These are phyloP conservation scores for Ochetophila trinervis DNA, from an alignment of 306 rosid genomes.

Conservation along the genomic window DNA sequence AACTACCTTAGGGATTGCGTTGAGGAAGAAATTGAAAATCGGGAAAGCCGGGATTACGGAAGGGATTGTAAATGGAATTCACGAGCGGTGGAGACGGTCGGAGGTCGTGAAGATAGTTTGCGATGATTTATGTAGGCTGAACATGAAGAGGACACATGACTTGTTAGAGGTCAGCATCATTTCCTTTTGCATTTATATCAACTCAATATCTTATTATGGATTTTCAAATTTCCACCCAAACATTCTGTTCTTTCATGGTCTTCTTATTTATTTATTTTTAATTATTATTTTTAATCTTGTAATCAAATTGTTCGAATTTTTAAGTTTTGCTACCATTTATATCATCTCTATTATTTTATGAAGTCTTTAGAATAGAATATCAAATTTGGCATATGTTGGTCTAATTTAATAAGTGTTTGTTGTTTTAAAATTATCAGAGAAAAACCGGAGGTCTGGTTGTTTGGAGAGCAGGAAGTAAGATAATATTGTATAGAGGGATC, in stretches of 20 bases:
- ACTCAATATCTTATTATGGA: neutral
- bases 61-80: constrained; percentile 85
- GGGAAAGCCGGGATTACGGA: constrained; percentile 93
- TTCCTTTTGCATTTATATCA: neutral
- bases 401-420: neutral
- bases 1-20: constrained; percentile 41
- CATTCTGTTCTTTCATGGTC: neutral
- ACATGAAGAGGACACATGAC: constrained; percentile 94
- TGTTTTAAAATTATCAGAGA: constrained; percentile 48
- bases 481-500: constrained; percentile 75
- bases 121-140: constrained; percentile 68
- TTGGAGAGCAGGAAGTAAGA: constrained; percentile 92
- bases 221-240: neutral
- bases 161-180: constrained; percentile 67
- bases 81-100: constrained; percentile 72
- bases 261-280: no score
- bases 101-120: constrained; percentile 74
- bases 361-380: no score
- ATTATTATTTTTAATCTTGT: no score
- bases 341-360: no score
- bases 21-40: constrained; percentile 63
- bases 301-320: no score
- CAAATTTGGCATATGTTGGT: neutral
- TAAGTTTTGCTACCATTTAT: no score
- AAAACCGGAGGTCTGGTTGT: constrained; percentile 94